These are phyloP conservation scores for Vigna radiata DNA, from an alignment of 306 rosid genomes.

Conservation along the genomic window DNA sequence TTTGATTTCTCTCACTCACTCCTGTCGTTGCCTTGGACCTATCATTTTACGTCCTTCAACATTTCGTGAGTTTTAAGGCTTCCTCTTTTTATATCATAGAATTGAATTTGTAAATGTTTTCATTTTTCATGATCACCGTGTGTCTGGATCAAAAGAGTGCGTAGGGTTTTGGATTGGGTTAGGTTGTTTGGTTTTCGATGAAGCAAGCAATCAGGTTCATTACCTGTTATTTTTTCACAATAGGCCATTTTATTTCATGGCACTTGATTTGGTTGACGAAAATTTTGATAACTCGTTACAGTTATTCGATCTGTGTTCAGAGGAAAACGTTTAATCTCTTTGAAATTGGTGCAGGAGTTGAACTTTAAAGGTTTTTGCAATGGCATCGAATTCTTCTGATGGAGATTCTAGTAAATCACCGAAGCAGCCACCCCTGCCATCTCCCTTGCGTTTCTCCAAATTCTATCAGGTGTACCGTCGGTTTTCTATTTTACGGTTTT, in stretches of 20 bases:
- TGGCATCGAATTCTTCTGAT: conserved; percentile 72
- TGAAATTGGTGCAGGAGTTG: conserved; percentile 48
- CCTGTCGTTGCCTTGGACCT: conserved; percentile 55
- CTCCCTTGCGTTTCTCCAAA: conserved; percentile 88
- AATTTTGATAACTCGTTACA: neutral
- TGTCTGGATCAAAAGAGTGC: conserved; percentile 46
- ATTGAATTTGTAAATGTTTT: neutral
- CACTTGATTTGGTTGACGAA: conserved; percentile 13
- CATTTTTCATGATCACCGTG: conserved; percentile 31
- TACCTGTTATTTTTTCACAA: conserved; percentile 7
- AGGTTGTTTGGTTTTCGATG: conserved; percentile 23
- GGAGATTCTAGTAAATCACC: conserved; percentile 52
- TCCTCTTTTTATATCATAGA: neutral
- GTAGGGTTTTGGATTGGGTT: conserved; percentile 52
- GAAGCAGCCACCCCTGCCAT: conserved; percentile 83
- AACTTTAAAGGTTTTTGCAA: conserved; percentile 42
- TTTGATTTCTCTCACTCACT: conserved; percentile 31
- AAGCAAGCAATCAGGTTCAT: conserved; percentile 45
- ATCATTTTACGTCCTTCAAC: conserved; percentile 53
- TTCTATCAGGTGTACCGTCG: conserved; percentile 69
- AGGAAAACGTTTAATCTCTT: conserved; percentile 15
- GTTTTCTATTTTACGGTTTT: neutral
- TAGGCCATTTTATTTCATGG: conserved; percentile 7
- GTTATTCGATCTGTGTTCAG: neutral
- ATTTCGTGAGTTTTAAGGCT: conserved; percentile 66